Conservation (phyloP, 345 rosid species). For the Clausena lansium region DNA sequence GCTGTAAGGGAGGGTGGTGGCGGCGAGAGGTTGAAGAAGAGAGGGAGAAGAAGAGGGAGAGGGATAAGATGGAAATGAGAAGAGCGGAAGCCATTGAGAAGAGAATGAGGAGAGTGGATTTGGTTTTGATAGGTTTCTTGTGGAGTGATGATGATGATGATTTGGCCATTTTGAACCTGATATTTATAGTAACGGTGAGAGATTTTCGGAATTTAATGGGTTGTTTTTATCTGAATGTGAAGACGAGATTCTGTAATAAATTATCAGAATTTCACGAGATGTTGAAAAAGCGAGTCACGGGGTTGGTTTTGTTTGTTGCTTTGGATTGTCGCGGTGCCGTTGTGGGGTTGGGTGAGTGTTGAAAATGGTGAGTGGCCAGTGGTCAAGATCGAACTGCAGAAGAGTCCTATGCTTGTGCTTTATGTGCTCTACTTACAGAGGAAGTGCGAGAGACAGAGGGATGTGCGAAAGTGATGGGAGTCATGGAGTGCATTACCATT, state of each 20-base stretch:
- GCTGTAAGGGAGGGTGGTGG: conserved; percentile 4
- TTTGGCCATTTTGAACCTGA: not conserved
- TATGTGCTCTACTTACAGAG: too few relatives aligned
- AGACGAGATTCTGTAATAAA: not conserved
- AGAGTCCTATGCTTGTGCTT: too few relatives aligned
- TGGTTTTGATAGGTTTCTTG: not conserved
- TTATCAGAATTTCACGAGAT: not conserved
- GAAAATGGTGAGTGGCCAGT: not conserved
- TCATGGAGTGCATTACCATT: too few relatives aligned
- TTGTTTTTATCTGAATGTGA: not conserved
- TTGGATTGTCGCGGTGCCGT: not conserved
- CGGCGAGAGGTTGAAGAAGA: not conserved
- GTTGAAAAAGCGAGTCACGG: not conserved
- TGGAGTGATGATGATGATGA: not conserved
- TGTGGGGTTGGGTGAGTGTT: not conserved
- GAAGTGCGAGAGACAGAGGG: too few relatives aligned
- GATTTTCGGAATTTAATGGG: not conserved
- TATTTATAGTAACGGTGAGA: not conserved
- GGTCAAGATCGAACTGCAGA: not conserved
- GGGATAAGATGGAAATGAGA: not conserved
- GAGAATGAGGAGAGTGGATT: not conserved
- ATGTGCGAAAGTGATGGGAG: too few relatives aligned
- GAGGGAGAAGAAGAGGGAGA: not conserved
- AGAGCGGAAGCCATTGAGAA: not conserved
- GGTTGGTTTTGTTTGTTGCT: too few relatives aligned